Evolutionary conservation across 2,329 filamentous ascomycete species (phyloP), one percentile per base, ranked within the genome.

Genomic region (Drechslera avenae): DNA sequence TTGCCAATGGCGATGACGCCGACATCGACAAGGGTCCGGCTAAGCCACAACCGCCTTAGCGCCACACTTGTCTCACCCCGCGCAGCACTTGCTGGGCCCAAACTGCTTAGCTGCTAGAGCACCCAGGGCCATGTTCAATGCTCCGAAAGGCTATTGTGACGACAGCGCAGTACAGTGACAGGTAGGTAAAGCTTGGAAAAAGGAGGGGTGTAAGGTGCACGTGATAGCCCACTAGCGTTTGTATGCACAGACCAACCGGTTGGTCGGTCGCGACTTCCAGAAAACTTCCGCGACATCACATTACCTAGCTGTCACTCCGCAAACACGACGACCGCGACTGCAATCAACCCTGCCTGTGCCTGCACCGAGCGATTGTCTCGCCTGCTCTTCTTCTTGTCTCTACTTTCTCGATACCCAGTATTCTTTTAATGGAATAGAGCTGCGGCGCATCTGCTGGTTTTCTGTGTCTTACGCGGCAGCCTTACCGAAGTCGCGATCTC

Each of bases 391-490:
- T 43, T 30, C 39, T 39, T 34, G 8, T 40, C 28, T 34, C 21
- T 19, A 28, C 26, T 35, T 39, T 35, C 23, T 30, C 12, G 33
- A 23, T 26, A 16, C 37, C 44, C 26, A 28, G 26, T 28, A 28
- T 28, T 28, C 39, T 36, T 40, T 59, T 55, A 44, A 70, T 70
- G 68, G 62, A 57, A 56, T 67, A 62, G 57, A 46, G 16, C 12
- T 46, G 26, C 28, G 33, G 23, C 34, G 39, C 48, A 46, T 37
- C 52, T 45, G 52, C 46, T 45, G 39, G 52, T 55, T 39, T 44
- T 37, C n/a, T 32, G 17, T 42, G 48, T 14, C 40, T 53, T 54
- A 56, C 59, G 59, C 57, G 59, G 59, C 52, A 62, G 62, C 65
- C 63, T 67, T 52, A 52, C 39, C 37, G 21, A 48, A 40, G 46